Evolutionary conservation across 2,329 filamentous ascomycete genomes (phyloP), one percentile per base, ranked within the genome.

Genomic region (Claviceps citrina): DNA sequence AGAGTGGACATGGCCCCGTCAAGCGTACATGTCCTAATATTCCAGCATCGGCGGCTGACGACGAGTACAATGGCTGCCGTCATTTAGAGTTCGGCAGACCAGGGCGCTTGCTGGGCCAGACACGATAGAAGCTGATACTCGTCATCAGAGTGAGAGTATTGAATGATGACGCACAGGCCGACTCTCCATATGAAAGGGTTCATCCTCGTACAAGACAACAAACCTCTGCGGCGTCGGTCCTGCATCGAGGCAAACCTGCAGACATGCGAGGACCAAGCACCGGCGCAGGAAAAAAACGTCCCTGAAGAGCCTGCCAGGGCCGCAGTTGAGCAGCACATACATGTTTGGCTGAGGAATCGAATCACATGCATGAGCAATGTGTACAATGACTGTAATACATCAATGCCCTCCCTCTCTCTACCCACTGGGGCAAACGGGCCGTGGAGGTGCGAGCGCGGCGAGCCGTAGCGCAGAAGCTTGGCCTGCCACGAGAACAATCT

Each of bases 191-290:
- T n/a, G n/a, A n/a, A n/a, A n/a, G n/a, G n/a, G n/a, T n/a, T n/a
- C n/a, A n/a, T n/a, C n/a, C n/a, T n/a, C n/a, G n/a, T n/a, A n/a
- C n/a, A n/a, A n/a, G n/a, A n/a, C n/a, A 27, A 27, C 26, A 32
- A 18, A 32, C 18, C 16, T 32, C 10, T 18, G 31, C 22, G 19
- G 31, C 19, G 31, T 33, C 19, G 22, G 19, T 36, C 24, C 39
- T 39, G 24, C 22, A 38, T 32, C n/a, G 15, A 38, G 35, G 40
- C 40, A 41, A 34, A 41, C 22, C 15, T 38, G 40, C 34, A 41
- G 35, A 31, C 3, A 38, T 41, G 35, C 35, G 38, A 34, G 40
- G 40, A 30, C 33, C 15, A n/a, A 18, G 15, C 20, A 28, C 15
- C 15, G 20, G 16, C 22, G 22, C 28, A 27, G 31, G 20, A 36